Conservation (phyloP, 148 eudicot species). For the Cornus controversa region DNA sequence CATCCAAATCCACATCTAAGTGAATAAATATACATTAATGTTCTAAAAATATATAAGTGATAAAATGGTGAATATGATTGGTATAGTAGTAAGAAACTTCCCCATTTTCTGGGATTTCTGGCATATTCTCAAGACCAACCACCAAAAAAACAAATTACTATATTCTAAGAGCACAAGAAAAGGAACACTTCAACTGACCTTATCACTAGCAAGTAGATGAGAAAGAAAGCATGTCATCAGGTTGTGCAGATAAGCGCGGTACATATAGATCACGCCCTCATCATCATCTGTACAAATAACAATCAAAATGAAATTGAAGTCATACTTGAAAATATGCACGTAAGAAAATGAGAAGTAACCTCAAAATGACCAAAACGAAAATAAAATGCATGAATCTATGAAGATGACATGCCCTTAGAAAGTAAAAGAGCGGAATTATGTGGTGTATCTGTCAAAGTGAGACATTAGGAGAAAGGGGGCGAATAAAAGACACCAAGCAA, state of each 20-base stretch:
- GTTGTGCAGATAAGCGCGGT: slow-evolving; percentile 96
- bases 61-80: background rate
- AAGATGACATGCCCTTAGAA: too few species aligned
- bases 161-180: background rate
- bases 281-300: slow-evolving; percentile 73
- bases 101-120: background rate
- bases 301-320: background rate
- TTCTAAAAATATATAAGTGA: background rate
- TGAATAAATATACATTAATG: background rate
- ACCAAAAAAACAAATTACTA: background rate
- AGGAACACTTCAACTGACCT: slow-evolving; percentile 45
- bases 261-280: slow-evolving; percentile 91
- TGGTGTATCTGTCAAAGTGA: too few species aligned
- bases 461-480: background rate
- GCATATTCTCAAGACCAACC: background rate
- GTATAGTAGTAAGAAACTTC: background rate
- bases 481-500: background rate
- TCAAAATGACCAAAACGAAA: background rate
- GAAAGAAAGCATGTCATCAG: slow-evolving; percentile 81
- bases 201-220: slow-evolving; percentile 88
- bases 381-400: background rate
- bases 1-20: background rate
- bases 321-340: background rate
- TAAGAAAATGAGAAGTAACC: background rate
- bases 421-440: too few species aligned